A percentile compares a stretch with the other conserved stretches of the same genome.
phyloP scores from a whole-genome alignment of 1,284 basidiomycete genomes.

The Tilletiopsis washingtonensis region DNA sequence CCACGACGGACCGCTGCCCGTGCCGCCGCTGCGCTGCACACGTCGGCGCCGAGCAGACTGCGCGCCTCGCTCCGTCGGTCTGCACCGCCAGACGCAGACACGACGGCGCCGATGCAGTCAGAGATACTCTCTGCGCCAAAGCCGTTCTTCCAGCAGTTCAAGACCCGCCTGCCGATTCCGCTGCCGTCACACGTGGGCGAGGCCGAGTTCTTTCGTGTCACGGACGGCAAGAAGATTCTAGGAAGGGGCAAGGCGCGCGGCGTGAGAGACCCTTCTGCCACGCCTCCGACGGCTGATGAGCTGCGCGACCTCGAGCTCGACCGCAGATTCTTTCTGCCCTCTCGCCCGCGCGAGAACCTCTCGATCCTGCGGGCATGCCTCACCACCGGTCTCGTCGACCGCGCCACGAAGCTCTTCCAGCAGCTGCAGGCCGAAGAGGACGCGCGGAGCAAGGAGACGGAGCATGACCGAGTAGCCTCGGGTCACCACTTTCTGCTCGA shows the following conservation, averaged over 20 bases:
- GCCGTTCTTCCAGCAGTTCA: background rate
- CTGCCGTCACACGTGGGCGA: background rate
- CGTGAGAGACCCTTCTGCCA: too few relatives aligned
- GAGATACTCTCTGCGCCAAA: background rate
- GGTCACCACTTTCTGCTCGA: constrained; percentile 22
- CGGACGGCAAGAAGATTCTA: too few relatives aligned
- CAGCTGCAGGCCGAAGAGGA: too few relatives aligned
- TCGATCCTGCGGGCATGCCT: constrained; percentile 41
- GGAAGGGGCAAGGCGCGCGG: background rate
- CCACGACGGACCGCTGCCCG: too few relatives aligned
- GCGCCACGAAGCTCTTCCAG: constrained; percentile 41
- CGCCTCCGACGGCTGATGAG: too few relatives aligned
- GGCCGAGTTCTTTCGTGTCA: too few relatives aligned
- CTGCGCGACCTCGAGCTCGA: background rate
- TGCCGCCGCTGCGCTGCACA: too few relatives aligned
- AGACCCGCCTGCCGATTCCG: background rate
- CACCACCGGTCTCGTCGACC: constrained; percentile 31
- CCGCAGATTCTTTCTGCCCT: constrained; percentile 26
- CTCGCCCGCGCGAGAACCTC: constrained; percentile 25
- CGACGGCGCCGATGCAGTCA: too few relatives aligned
- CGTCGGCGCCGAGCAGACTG: too few relatives aligned
- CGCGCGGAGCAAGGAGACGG: constrained; percentile 16
- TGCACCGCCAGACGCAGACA: too few relatives aligned
- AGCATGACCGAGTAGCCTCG: too few relatives aligned
- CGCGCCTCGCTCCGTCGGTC: too few relatives aligned